Evolutionary conservation across 306 rosid genomes (phyloP).

Genomic region (Crataegus laevigata): DNA sequence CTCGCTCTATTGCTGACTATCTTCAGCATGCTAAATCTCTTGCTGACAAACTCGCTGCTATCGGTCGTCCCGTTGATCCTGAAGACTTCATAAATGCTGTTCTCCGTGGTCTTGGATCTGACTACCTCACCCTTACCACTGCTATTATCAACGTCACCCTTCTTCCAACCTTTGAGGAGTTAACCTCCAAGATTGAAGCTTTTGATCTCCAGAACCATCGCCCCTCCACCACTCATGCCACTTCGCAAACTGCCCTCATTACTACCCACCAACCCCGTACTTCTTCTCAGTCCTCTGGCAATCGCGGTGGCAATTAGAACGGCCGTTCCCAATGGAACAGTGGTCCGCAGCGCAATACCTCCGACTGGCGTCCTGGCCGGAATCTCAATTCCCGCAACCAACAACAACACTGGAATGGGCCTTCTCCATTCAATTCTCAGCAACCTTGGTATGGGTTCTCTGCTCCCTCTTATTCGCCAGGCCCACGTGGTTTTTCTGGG

Average conservation of each 20-base stretch:
- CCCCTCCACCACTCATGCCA: fast-evolving
- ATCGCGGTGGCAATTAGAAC: no score
- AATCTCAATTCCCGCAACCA: no score
- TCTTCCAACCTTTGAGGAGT: not conserved
- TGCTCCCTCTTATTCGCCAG: no score
- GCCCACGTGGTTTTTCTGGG: no score
- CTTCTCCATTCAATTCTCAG: no score
- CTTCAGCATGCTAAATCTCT: not conserved
- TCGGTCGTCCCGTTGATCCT: not conserved
- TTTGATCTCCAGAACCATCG: not conserved
- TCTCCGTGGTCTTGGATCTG: not conserved
- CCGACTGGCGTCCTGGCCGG: no score
- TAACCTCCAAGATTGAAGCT: not conserved
- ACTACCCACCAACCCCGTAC: not conserved
- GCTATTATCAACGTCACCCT: not conserved
- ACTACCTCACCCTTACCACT: not conserved
- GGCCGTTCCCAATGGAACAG: no score
- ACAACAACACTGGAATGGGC: no score
- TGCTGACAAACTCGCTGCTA: not conserved
- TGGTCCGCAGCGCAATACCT: no score
- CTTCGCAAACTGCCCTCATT: not conserved
- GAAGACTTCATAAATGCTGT: not conserved
- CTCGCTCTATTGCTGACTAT: not conserved
- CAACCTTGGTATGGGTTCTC: no score
- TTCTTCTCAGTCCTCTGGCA: no score